Evolutionary conservation across 2,329 filamentous ascomycete species (phyloP), one percentile per base, ranked within the genome.

Genomic region (Paradendryphiella salina): DNA sequence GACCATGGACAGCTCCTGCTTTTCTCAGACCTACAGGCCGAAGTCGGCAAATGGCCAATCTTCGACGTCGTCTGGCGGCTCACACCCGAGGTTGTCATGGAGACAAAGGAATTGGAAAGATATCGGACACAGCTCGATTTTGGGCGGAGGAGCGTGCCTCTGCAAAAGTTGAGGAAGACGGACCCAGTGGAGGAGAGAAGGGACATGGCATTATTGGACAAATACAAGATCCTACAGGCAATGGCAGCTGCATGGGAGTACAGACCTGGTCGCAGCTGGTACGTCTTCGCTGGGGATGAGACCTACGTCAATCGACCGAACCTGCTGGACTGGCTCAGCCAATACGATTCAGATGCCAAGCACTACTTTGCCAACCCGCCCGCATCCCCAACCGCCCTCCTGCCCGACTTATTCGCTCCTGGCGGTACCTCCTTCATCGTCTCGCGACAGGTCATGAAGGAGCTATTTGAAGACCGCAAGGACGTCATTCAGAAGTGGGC

Each of bases 241-340:
- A 59, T 75, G 53, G 61, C 71, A 11, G 56, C 63, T 20, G 65
- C 73, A 4, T 68, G 71, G 51, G 60, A 70, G 9, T 61, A 72
- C 42, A 60, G 69, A 31, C 77, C 78, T 2, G 68, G 80, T 20
- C 77, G 78, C 36, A 80, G 79, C 46, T 85, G 82, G 82, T 85
- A 78, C 53, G 71, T 83, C 47, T 85, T 85, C 63, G 77, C 83
- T 38, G 82, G 84, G 57, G 77, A 80, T 0, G 82, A 85, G 61
- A 84, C 81, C 0, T 84, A 82, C 56, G 65, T 84, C 33, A 72
- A 81, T 8, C 81, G 81, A 74, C 70, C 75, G 28, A 82, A 80
- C 26, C 58, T 84, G 33, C 61, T 83, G 13, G 68, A 75, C 18
- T 85, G 80, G 80, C 73, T 85, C 17, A 70, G 72, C 14, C 71